Evolutionary conservation across 2,329 filamentous ascomycete species (phyloP).

Genomic region (Fusarium proliferatum): DNA sequence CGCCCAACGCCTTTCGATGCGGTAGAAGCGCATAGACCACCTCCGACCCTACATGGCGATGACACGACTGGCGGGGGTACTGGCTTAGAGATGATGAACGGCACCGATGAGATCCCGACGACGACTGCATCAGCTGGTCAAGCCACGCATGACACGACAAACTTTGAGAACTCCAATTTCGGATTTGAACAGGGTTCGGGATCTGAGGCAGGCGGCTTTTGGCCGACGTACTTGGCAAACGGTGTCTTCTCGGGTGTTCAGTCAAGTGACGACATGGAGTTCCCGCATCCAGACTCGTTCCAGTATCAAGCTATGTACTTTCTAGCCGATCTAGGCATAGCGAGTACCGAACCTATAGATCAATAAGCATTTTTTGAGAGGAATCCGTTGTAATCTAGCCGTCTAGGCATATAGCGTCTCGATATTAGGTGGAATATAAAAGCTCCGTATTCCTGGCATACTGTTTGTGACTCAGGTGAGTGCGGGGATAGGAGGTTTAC

Average conservation of each 20-base stretch:
- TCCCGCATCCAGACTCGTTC: slow-evolving; percentile 15
- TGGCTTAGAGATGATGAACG: too few species aligned
- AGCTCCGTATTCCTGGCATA: too few species aligned
- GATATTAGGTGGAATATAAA: too few species aligned
- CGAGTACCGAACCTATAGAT: not conserved
- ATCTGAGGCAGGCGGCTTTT: not conserved
- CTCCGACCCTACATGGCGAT: too few species aligned
- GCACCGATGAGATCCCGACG: too few species aligned
- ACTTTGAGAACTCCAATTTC: accelerated
- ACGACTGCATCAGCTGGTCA: not conserved
- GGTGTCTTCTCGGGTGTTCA: slow-evolving; percentile 2
- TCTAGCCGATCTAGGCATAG: slow-evolving; percentile 15
- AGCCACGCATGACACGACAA: accelerated
- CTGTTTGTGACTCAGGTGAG: too few species aligned
- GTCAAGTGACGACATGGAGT: not conserved
- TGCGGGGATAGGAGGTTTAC: not conserved
- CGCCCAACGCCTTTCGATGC: accelerated
- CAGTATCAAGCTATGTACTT: slow-evolving; percentile 30
- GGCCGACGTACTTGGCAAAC: slow-evolving; percentile 1
- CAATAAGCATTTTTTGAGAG: too few species aligned
- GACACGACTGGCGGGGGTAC: too few species aligned
- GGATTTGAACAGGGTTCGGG: not conserved
- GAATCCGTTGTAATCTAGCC: too few species aligned
- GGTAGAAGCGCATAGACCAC: not conserved
- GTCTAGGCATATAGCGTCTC: too few species aligned